Base-by-base conservation (phyloP, 148 eudicot genomes). In the Rhododendron mucronatum region DNA sequence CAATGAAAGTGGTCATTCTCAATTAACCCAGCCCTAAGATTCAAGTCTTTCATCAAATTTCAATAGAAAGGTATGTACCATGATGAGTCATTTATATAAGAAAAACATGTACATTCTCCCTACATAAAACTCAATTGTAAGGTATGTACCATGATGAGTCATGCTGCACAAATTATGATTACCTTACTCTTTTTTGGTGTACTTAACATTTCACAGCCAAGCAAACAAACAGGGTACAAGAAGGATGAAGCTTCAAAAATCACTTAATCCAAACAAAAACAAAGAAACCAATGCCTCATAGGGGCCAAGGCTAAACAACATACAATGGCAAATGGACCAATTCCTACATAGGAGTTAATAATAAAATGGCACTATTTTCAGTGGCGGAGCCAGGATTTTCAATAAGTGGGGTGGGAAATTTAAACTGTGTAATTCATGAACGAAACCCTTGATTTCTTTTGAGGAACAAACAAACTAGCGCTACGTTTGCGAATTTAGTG, bases 41-140 rank as follows among this genome's bases (percentile, higher is more conserved):
- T 14, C 41, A 74, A 33, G 23, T 35, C 78, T 74, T 73, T 35
- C 78, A 15, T 74, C 45, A 30, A 74, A 20, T 73, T 73, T 73
- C 10, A 35, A 30, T 33, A 73, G 16, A 35, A 73, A 1, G 77
- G 44, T 41, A 41, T 41, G 44, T 41, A 41, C 7, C 44, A 41
- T 41, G 44, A 41, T 41, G 44, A 41, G 44, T 41, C 7, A 5
- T 39, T 39, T 39, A 7, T 61, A 23, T 61, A 87, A 96, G 97
- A 87, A 94, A 90, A 90, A 93, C 74, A 67, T 11, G 93, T 87
- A 92, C 67, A 90, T 89, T 95, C 86, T 93, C 96, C 99, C 99
- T 92, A 84, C 90, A 33, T 13, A 74, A 35, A 30, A 4, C 16
- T 28, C 44, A 35, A 12, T 26, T 28, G 35, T 28, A 28, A 67